Conservation (phyloP, 768 basidiomycete genomes). For the Leccinum aurantiacum region DNA sequence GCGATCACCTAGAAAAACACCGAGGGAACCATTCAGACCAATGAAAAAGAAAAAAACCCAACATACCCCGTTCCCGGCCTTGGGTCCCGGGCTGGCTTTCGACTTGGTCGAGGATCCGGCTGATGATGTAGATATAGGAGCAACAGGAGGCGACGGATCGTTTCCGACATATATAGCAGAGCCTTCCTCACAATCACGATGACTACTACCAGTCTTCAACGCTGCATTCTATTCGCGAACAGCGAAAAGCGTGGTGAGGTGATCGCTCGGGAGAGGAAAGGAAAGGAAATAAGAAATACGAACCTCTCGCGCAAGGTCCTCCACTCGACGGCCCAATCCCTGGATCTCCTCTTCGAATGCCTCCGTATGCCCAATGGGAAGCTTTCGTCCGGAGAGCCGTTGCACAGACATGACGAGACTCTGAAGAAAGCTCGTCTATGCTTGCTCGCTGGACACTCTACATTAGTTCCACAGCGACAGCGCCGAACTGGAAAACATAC, state of each 20-base stretch:
- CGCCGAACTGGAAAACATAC: conserved; percentile 40
- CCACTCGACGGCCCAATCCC: conserved; percentile 55
- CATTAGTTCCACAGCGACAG: conserved; percentile 16
- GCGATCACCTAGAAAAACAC: conserved; percentile 49
- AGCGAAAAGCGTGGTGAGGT: background rate
- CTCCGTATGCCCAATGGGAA: conserved; percentile 50
- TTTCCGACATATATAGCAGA: conserved; percentile 19
- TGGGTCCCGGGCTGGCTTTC: conserved; percentile 43
- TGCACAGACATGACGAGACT: conserved; percentile 60
- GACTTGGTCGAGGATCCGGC: conserved; percentile 16
- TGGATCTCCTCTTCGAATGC: conserved; percentile 60
- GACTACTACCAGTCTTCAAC: background rate
- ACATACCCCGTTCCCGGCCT: conserved; percentile 56
- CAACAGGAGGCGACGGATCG: conserved; percentile 1
- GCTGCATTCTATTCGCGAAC: conserved; percentile 7
- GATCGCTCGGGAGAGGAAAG: background rate
- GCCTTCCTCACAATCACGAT: conserved; percentile 11
- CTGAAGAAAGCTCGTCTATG: conserved; percentile 63
- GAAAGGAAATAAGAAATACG: conserved; percentile 4
- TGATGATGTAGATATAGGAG: background rate
- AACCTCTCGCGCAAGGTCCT: conserved; percentile 68
- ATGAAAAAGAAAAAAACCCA: background rate
- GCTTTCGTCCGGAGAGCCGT: conserved; percentile 62
- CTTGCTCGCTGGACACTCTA: conserved; percentile 51
- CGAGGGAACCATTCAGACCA: background rate